These are phyloP conservation scores for Suillus americanus DNA, from an alignment of 768 basidiomycete genomes.

Conservation along the genomic window DNA sequence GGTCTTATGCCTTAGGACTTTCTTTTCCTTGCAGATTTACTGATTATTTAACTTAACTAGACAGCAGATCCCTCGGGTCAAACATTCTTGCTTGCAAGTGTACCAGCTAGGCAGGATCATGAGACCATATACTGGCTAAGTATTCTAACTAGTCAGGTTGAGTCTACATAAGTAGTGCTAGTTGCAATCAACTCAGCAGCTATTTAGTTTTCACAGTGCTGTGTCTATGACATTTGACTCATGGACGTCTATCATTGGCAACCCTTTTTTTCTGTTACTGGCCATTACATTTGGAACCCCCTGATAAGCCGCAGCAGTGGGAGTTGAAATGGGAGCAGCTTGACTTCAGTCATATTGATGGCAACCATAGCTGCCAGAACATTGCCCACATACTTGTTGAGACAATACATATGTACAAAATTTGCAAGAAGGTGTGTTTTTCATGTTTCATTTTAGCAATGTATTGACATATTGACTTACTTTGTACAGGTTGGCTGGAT, in stretches of 20 bases:
- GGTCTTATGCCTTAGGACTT: too few relatives aligned
- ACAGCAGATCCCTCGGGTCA: too few relatives aligned
- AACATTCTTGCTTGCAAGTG: too few relatives aligned
- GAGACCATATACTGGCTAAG: too few relatives aligned
- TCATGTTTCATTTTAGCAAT: neutral
- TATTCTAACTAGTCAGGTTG: too few relatives aligned
- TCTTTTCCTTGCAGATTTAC: too few relatives aligned
- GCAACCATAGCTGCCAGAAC: neutral
- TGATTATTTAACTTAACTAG: too few relatives aligned
- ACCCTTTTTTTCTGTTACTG: neutral
- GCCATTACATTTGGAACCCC: neutral
- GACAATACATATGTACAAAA: neutral
- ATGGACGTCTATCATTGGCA: neutral
- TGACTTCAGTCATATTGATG: neutral
- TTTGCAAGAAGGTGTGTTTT: neutral
- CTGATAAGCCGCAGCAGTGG: neutral
- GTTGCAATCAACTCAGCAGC: too few relatives aligned
- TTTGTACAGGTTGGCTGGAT: neutral
- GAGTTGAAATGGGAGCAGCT: neutral
- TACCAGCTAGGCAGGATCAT: too few relatives aligned
- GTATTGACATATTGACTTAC: neutral
- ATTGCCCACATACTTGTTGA: neutral
- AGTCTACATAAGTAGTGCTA: too few relatives aligned
- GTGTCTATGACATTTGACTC: neutral
- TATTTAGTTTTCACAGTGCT: too few relatives aligned